phyloP scores from a whole-genome alignment of 352 stramenopile genomes.

The Phytophthora crassamura region DNA sequence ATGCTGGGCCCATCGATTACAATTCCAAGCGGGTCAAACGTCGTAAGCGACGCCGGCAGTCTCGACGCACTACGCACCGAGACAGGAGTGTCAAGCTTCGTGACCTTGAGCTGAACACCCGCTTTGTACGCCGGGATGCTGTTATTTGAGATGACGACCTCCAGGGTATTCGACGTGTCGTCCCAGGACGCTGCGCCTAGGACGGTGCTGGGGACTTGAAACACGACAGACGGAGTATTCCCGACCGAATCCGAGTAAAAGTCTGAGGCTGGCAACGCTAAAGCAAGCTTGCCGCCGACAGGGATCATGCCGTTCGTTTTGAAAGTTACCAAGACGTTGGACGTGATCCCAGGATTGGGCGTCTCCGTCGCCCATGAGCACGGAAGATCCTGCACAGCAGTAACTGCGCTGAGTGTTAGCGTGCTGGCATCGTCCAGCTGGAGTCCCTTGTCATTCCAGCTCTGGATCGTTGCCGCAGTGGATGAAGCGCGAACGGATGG shows the following conservation, averaged over 20 bases:
- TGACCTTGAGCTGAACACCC: slow-evolving; percentile 41
- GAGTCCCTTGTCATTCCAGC: slow-evolving; percentile 47
- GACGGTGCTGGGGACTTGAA: slow-evolving; percentile 32
- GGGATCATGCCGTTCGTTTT: slow-evolving; percentile 54
- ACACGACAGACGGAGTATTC: slow-evolving; percentile 30
- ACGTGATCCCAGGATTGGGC: slow-evolving; percentile 56
- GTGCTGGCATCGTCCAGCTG: slow-evolving; percentile 47
- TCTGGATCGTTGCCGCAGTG: slow-evolving; percentile 47
- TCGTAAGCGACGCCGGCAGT: slow-evolving; percentile 40
- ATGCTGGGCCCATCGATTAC: slow-evolving; percentile 60
- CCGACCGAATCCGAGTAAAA: slow-evolving; percentile 41
- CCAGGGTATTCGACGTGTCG: slow-evolving; percentile 8
- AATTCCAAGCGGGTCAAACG: slow-evolving; percentile 44
- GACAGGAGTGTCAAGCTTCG: slow-evolving; percentile 46
- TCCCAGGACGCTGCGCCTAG: slow-evolving; percentile 37
- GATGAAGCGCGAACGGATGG: slow-evolving; percentile 44
- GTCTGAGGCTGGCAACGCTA: slow-evolving; percentile 45
- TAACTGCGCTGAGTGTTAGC: slow-evolving; percentile 44
- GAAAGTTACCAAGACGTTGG: slow-evolving; percentile 50
- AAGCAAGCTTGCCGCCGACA: slow-evolving; percentile 41
- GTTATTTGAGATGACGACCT: slow-evolving; percentile 27
- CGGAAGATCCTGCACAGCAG: slow-evolving; percentile 42
- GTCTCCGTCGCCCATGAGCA: slow-evolving; percentile 48
- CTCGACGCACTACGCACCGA: slow-evolving; percentile 40
- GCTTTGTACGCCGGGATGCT: slow-evolving; percentile 44